Conservation (phyloP, 345 rosid species). For the Euphorbia tirucalli region DNA sequence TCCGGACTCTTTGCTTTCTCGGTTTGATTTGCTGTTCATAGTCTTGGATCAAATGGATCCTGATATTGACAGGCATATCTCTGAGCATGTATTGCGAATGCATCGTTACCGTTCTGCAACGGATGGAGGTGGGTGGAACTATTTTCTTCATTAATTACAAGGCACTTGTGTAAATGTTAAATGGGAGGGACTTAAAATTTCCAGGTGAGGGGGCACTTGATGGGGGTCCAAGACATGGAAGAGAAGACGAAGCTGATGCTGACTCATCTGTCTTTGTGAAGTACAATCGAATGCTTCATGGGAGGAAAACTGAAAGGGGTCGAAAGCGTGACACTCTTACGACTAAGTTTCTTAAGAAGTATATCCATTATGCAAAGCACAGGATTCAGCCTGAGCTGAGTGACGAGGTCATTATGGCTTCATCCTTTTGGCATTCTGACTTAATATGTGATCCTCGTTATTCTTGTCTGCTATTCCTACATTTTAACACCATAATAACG, state of each 20-base stretch:
- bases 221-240: conserved; percentile 59
- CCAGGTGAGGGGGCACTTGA: conserved; percentile 63
- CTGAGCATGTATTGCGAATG: conserved; percentile 97
- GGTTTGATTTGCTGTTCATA: conserved; percentile 91
- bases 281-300: conserved; percentile 88
- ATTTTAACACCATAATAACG: neutral
- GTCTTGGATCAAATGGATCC: conserved; percentile 99
- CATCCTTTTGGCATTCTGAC: neutral
- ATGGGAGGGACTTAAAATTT: conserved; percentile 19
- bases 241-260: conserved; percentile 75
- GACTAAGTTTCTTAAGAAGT: conserved; percentile 85
- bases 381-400: conserved; percentile 90
- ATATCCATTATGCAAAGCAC: conserved; percentile 96
- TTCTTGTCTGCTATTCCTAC: neutral
- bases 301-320: conserved; percentile 65
- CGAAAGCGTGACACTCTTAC: conserved; percentile 76
- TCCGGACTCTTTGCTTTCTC: conserved; percentile 98
- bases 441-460: neutral
- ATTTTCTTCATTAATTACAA: conserved; percentile 1
- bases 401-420: conserved; percentile 61
- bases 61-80: conserved; percentile 78
- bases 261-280: conserved; percentile 86
- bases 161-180: conserved; percentile 1
- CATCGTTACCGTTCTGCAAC: conserved; percentile 71
- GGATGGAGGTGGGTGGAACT: conserved; percentile 63